Percentiles rank a stretch among this genome's conserved stretches.
These are phyloP conservation scores for Selenicereus undatus DNA, from an alignment of 148 eudicot genomes.

Conservation along the genomic window DNA sequence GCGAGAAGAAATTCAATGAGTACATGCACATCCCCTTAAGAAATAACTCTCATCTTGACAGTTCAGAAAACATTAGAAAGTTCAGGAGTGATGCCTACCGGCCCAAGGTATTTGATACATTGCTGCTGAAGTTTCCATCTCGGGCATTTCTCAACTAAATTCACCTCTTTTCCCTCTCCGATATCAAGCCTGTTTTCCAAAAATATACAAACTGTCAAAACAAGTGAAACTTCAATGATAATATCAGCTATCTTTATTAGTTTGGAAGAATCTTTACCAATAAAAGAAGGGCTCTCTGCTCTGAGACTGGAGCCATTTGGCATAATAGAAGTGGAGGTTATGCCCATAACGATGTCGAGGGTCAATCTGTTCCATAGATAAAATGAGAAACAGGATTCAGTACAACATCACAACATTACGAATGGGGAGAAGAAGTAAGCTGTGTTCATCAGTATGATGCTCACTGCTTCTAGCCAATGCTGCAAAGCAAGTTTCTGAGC, in stretches of 20 bases:
- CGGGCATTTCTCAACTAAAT: conserved; percentile 65
- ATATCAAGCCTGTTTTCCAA: conserved; percentile 74
- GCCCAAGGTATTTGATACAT: conserved; percentile 97
- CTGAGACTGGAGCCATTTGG: conserved; percentile 77
- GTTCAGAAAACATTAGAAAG: background rate
- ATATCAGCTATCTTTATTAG: background rate
- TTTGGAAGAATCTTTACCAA: conserved; percentile 46
- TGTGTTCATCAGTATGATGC: conserved; percentile 13
- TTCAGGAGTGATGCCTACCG: conserved; percentile 42
- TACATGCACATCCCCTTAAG: background rate
- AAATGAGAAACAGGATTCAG: conserved; percentile 14
- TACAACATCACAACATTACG: background rate
- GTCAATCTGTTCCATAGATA: conserved; percentile 64
- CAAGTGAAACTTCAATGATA: background rate
- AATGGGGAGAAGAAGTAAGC: background rate
- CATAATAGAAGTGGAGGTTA: conserved; percentile 87
- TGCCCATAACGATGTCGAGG: conserved; percentile 99
- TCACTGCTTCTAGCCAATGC: conserved; percentile 98
- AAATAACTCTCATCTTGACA: background rate
- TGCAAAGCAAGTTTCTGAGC: conserved; percentile 92
- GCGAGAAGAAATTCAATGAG: conserved; percentile 14
- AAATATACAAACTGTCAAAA: background rate
- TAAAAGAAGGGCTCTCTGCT: conserved; percentile 98
- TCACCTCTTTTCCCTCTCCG: conserved; percentile 93
- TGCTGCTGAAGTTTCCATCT: conserved; percentile 85